Conservation (phyloP, 345 rosid species). For the Leavenworthia alabamica region DNA sequence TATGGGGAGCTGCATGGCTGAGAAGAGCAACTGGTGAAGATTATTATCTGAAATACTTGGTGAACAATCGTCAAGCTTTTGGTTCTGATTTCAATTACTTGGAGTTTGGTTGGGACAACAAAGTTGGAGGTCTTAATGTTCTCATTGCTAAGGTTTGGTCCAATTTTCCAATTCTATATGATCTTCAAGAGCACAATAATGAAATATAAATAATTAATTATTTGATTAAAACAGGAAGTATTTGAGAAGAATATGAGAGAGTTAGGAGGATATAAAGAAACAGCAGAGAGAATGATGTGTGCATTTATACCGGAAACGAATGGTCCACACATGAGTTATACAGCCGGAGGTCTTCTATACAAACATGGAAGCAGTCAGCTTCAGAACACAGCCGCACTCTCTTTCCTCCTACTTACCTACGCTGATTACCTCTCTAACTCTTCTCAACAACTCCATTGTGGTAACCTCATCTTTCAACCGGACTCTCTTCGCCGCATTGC, state of each 20-base stretch:
- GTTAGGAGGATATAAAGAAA: constrained; percentile 52
- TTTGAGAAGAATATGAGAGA: constrained; percentile 44
- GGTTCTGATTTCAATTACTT: constrained; percentile 14
- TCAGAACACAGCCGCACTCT: constrained; percentile 67
- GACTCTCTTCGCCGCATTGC: constrained; percentile 59
- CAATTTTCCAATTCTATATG: background rate
- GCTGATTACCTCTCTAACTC: constrained; percentile 67
- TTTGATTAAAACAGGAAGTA: constrained; percentile 44
- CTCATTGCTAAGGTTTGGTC: constrained; percentile 49
- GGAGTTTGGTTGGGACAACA: constrained; percentile 83
- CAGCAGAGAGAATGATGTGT: constrained; percentile 84
- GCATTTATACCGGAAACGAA: constrained; percentile 51
- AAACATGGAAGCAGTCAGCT: constrained; percentile 81
- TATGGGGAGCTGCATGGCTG: constrained; percentile 90
- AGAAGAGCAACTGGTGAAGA: constrained; percentile 46
- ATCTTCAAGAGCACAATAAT: too few relatives aligned
- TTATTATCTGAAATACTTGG: constrained; percentile 36
- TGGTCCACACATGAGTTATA: constrained; percentile 64
- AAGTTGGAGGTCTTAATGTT: constrained; percentile 58
- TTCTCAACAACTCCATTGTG: constrained; percentile 56
- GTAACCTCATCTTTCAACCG: constrained; percentile 39
- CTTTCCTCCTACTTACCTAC: constrained; percentile 76
- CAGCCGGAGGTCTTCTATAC: constrained; percentile 75
- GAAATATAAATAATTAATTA: too few relatives aligned
- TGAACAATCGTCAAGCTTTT: constrained; percentile 9